Evolutionary conservation across 2,329 filamentous ascomycete species (phyloP).

Genomic region (Scedosporium boydii): DNA sequence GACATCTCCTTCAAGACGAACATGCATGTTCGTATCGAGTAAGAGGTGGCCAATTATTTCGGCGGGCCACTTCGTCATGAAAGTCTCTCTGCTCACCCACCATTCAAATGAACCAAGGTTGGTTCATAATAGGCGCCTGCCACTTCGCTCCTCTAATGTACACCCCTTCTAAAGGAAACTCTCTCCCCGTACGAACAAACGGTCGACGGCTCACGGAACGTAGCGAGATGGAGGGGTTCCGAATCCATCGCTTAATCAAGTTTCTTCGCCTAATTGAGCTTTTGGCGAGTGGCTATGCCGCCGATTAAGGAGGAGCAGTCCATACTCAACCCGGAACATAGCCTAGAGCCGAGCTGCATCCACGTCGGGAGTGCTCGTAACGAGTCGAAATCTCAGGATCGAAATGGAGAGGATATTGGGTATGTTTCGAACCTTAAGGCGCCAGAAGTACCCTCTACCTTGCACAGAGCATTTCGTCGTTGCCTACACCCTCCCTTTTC

Average conservation of each 20-base stretch:
- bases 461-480: neutral
- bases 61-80: too few relatives aligned
- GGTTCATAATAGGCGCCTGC: too few relatives aligned
- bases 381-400: neutral
- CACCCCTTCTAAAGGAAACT: too few relatives aligned
- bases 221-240: neutral
- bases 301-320: neutral
- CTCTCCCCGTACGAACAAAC: too few relatives aligned
- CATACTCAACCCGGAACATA: neutral
- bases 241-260: neutral
- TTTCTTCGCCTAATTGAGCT: neutral
- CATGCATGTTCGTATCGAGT: too few relatives aligned
- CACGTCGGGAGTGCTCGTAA: neutral
- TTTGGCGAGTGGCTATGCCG: neutral
- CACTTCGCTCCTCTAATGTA: too few relatives aligned
- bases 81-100: too few relatives aligned
- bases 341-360: neutral
- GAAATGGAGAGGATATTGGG: neutral
- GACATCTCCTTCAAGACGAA: too few relatives aligned
- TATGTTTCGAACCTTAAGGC: neutral
- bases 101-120: too few relatives aligned
- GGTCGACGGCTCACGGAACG: neutral
- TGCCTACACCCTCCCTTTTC: neutral
- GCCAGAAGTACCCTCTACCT: neutral
- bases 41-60: too few relatives aligned